Evolutionary conservation across 1,284 basidiomycete genomes (phyloP).

Genomic region (Boletus albobrunnescens): DNA sequence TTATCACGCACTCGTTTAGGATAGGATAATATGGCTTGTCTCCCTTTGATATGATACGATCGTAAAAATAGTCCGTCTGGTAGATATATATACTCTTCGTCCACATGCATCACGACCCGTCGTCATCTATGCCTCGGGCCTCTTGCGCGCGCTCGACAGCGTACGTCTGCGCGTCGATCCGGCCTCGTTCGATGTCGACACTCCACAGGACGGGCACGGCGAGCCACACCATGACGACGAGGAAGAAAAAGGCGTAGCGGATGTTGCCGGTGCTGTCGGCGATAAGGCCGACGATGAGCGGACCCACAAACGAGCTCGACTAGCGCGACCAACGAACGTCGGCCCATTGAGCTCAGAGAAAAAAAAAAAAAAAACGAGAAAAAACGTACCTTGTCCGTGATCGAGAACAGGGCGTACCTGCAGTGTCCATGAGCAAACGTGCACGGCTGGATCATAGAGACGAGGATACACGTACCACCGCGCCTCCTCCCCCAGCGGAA

Average conservation of each 20-base stretch:
- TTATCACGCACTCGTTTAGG: not conserved
- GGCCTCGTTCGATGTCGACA: slow-evolving; percentile 68
- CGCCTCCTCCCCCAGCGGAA: slow-evolving; percentile 77
- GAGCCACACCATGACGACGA: slow-evolving; percentile 73
- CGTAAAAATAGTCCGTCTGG: not conserved
- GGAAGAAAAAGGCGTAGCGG: slow-evolving; percentile 84
- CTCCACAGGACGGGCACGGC: slow-evolving; percentile 72
- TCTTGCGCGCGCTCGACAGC: slow-evolving; percentile 1
- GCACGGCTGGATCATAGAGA: no score
- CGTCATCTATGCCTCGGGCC: no score
- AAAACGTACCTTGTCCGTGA: slow-evolving; percentile 77
- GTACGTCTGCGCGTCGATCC: slow-evolving; percentile 62
- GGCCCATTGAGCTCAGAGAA: no score
- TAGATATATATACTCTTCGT: no score
- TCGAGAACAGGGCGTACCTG: slow-evolving; percentile 75
- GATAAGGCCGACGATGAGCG: slow-evolving; percentile 80
- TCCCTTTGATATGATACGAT: no score
- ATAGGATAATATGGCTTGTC: no score
- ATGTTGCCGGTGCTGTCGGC: slow-evolving; percentile 86
- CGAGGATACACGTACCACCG: slow-evolving; percentile 51
- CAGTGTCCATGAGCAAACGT: not conserved
- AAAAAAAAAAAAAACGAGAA: no score
- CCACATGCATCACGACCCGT: no score
- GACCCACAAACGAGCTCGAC: slow-evolving; percentile 87
- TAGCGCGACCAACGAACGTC: no score